Conservation (phyloP, 768 basidiomycete genomes). For the Peribolospora kevripleyi region DNA sequence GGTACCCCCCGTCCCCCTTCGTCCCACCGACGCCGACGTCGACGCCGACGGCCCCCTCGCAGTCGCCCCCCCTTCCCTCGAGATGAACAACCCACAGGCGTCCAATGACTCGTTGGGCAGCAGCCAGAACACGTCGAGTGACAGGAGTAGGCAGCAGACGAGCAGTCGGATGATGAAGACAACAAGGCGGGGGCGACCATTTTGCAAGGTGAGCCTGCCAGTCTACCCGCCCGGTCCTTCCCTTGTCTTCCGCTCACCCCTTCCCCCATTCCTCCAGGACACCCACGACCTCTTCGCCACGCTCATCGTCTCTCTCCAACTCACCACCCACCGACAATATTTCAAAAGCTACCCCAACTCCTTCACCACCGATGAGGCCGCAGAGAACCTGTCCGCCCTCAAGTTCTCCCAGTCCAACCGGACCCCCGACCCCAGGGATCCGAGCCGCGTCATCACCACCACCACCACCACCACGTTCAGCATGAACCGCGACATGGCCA, state of each 20-base stretch:
- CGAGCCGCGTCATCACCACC: constrained; percentile 90
- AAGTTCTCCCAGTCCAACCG: constrained; percentile 99
- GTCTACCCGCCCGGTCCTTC: not conserved
- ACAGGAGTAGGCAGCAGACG: no score
- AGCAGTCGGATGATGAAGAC: constrained; percentile 8
- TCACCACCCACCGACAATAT: constrained; percentile 76
- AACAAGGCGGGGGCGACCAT: constrained; percentile 13
- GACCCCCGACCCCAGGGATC: constrained; percentile 92
- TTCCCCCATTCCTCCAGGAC: constrained; percentile 32
- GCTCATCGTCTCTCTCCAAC: constrained; percentile 72
- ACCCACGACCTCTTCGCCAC: constrained; percentile 96
- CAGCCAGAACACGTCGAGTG: no score
- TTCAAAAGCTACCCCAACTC: constrained; percentile 85
- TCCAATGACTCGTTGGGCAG: no score
- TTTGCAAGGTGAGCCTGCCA: constrained; percentile 14
- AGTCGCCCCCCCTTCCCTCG: no score
- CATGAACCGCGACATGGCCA: constrained; percentile 99
- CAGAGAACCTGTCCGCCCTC: constrained; percentile 70
- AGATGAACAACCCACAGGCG: no score
- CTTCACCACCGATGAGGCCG: constrained; percentile 84
- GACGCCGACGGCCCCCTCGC: no score
- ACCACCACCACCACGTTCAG: constrained; percentile 98
- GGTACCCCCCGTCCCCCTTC: no score
- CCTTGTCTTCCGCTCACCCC: not conserved
- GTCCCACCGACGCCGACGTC: no score